Evolutionary conservation across 805 yeast genomes (phyloP).

Genomic region (Tetrapisispora pingtungensis): DNA sequence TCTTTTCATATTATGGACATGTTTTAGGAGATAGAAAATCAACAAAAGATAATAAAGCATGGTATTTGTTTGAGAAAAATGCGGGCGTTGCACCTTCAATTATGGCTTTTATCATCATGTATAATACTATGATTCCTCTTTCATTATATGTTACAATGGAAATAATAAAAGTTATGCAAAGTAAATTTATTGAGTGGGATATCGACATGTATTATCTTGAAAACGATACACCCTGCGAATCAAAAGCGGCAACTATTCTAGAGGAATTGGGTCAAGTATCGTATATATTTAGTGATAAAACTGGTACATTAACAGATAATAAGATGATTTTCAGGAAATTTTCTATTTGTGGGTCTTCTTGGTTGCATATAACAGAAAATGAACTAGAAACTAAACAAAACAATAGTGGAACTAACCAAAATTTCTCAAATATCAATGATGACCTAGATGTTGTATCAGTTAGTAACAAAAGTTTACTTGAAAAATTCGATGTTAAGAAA

Average conservation of each 20-base stretch:
- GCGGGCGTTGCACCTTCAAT: slow-evolving; percentile 82
- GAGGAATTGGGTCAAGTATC: slow-evolving; percentile 97
- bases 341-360: slow-evolving; percentile 77
- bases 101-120: slow-evolving; percentile 96
- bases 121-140: slow-evolving; percentile 88
- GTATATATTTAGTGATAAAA: slow-evolving; percentile 89
- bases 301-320: slow-evolving; percentile 95
- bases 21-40: slow-evolving; percentile 37
- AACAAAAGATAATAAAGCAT: slow-evolving; percentile 36
- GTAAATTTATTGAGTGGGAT: slow-evolving; percentile 74
- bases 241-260: slow-evolving; percentile 87
- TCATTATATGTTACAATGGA: slow-evolving; percentile 96
- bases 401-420: background rate
- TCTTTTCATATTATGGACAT: slow-evolving; percentile 77
- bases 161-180: slow-evolving; percentile 81
- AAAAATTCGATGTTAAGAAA: slow-evolving; percentile 5
- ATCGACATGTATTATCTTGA: slow-evolving; percentile 86
- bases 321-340: slow-evolving; percentile 85
- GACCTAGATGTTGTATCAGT: slow-evolving; percentile 20
- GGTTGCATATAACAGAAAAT: slow-evolving; percentile 47
- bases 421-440: background rate
- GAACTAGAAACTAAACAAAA: background rate
- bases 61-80: slow-evolving; percentile 69
- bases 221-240: slow-evolving; percentile 85
- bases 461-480: slow-evolving; percentile 11